A percentile compares a stretch with the other conserved stretches of the same genome.
Conservation (phyloP, 108 stramenopile species). For the Aurantiochytrium sp. region DNA sequence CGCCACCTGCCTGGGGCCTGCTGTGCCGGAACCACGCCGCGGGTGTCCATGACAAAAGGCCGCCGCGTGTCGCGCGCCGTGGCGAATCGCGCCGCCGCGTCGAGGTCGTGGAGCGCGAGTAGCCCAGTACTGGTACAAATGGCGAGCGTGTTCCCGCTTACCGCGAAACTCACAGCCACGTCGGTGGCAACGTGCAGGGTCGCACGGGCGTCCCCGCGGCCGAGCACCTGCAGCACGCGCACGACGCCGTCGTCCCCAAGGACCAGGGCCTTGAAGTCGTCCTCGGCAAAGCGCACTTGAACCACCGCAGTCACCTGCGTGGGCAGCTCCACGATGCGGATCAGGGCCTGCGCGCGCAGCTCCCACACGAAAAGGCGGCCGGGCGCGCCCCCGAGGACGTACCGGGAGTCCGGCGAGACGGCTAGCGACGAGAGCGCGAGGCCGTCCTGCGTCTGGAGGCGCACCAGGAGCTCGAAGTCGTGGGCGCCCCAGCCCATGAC, state of each 20-base stretch:
- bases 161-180: neutral
- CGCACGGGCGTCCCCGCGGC: neutral
- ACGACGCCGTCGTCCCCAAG: slow-evolving; percentile 1
- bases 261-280: neutral
- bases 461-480: slow-evolving; percentile 12
- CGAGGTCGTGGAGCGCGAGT: neutral
- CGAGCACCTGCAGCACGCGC: neutral
- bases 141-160: neutral
- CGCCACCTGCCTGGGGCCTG: neutral
- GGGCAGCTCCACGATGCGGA: neutral
- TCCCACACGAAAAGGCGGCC: neutral
- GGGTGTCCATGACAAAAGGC: neutral
- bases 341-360: neutral
- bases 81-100: neutral
- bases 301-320: neutral
- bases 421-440: neutral
- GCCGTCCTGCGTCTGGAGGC: neutral
- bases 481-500: slow-evolving; percentile 22
- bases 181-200: neutral
- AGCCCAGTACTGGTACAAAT: neutral
- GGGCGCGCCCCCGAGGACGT: neutral
- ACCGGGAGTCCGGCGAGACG: slow-evolving; percentile 4
- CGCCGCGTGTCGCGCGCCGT: neutral
- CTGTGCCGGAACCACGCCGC: neutral
- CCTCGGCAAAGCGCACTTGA: neutral